A percentile compares a stretch with the other conserved stretches of the same genome.
Evolutionary conservation across 23 red algal genomes (phyloP).

Genomic region (Gracilaria caudata): DNA sequence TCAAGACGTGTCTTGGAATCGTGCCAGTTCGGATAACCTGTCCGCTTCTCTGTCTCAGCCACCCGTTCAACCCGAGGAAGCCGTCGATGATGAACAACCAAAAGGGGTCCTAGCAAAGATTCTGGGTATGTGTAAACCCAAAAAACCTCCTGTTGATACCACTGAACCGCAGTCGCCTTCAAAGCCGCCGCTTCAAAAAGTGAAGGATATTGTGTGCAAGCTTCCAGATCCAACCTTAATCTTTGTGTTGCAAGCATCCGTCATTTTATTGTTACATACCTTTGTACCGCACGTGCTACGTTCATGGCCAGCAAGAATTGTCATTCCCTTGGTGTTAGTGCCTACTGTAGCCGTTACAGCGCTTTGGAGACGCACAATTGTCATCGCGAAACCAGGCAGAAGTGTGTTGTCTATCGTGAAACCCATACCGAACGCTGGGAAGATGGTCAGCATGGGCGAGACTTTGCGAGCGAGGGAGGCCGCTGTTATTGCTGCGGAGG

Average conservation of each 20-base stretch:
- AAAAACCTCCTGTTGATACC: background rate
- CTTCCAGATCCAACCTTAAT: slow-evolving; percentile 51
- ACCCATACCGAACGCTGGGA: slow-evolving; percentile 55
- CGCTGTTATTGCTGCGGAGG: slow-evolving; percentile 31
- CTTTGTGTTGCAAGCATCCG: slow-evolving; percentile 22
- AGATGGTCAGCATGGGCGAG: slow-evolving; percentile 56
- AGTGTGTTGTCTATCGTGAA: slow-evolving; percentile 3
- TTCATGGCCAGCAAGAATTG: slow-evolving; percentile 33
- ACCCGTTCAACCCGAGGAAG: background rate
- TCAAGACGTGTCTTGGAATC: slow-evolving; percentile 2
- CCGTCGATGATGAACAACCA: background rate
- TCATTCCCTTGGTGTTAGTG: slow-evolving; percentile 23
- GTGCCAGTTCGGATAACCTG: slow-evolving; percentile 17
- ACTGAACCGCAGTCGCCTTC: background rate
- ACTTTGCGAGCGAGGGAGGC: slow-evolving; percentile 41
- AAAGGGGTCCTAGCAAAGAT: background rate
- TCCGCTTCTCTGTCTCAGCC: slow-evolving; percentile 8
- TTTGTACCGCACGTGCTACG: slow-evolving; percentile 29
- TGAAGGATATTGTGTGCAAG: slow-evolving; percentile 37
- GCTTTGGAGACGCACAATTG: slow-evolving; percentile 48
- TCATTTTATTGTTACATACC: slow-evolving; percentile 41
- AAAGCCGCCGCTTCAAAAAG: slow-evolving; percentile 36
- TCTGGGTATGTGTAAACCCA: slow-evolving; percentile 1
- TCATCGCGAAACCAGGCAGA: slow-evolving; percentile 4
- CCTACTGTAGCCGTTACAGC: slow-evolving; percentile 26